These are phyloP conservation scores for Tolypocladium cylindrosporum DNA, from an alignment of 2,329 filamentous ascomycete genomes.

Conservation along the genomic window DNA sequence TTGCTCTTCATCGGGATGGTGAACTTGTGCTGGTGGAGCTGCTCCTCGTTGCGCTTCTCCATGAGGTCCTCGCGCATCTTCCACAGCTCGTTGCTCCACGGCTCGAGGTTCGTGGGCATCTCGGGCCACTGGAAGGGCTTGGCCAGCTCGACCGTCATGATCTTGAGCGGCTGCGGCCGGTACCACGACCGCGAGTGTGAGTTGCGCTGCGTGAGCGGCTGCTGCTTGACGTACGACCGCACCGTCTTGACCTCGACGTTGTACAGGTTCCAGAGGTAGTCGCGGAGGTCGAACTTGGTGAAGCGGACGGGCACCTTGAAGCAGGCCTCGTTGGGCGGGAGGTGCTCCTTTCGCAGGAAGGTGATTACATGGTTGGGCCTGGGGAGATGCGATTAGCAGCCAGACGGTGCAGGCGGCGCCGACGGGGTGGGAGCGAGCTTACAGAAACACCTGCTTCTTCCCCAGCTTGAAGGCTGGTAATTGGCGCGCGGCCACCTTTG, in stretches of 20 bases:
- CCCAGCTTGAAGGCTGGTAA: constrained; percentile 38
- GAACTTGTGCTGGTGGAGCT: constrained; percentile 19
- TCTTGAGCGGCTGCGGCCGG: constrained; percentile 68
- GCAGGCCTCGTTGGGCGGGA: constrained; percentile 71
- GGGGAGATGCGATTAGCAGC: constrained; percentile 2
- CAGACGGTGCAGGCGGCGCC: not conserved
- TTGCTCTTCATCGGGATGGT: constrained; percentile 30
- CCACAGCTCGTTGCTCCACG: constrained; percentile 56
- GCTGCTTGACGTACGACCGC: constrained; percentile 67
- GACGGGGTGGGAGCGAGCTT: constrained; percentile 11
- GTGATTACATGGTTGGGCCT: constrained; percentile 77
- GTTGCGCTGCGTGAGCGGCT: constrained; percentile 41
- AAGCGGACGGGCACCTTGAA: constrained; percentile 87
- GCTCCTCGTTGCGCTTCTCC: constrained; percentile 26
- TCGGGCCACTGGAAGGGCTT: constrained; percentile 84
- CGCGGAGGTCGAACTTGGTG: constrained; percentile 92
- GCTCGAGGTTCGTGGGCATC: constrained; percentile 47
- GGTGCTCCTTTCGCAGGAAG: constrained; percentile 60
- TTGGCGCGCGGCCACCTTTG: constrained; percentile 25
- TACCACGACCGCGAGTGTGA: constrained; percentile 46
- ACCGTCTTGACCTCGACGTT: constrained; percentile 61
- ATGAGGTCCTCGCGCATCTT: constrained; percentile 39
- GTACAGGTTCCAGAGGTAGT: constrained; percentile 88
- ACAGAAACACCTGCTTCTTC: constrained; percentile 47
- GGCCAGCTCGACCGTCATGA: constrained; percentile 87